Evolutionary conservation across 352 stramenopile species (phyloP).

Genomic region (Globisporangium camurandrum): DNA sequence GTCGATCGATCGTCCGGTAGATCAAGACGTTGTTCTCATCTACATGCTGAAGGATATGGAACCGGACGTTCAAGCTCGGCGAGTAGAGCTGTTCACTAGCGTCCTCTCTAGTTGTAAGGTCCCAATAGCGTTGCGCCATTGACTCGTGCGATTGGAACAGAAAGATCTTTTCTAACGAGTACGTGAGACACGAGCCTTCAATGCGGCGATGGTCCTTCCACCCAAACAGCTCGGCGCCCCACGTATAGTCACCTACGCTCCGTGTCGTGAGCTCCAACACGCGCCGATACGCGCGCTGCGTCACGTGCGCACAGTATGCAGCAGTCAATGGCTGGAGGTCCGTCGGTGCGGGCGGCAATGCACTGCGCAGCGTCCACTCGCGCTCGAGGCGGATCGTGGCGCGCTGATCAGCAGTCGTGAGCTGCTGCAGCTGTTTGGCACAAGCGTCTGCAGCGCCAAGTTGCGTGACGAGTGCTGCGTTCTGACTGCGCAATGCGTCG

Average conservation of each 20-base stretch:
- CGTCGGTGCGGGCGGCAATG: background rate
- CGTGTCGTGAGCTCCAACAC: background rate
- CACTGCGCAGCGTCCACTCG: constrained; percentile 6
- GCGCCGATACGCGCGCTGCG: background rate
- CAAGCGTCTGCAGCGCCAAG: background rate
- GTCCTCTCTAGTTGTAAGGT: background rate
- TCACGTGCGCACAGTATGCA: constrained; percentile 11
- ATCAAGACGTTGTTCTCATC: constrained; percentile 11
- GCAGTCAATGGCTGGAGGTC: constrained; percentile 1
- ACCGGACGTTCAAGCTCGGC: constrained; percentile 10
- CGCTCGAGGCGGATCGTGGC: background rate
- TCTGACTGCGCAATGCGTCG: background rate
- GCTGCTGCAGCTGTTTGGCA: background rate
- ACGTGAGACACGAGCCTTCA: constrained; percentile 6
- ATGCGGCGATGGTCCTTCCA: constrained; percentile 9
- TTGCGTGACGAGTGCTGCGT: background rate
- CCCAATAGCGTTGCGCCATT: constrained; percentile 8
- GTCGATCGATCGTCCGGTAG: constrained; percentile 14
- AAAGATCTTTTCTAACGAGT: constrained; percentile 14
- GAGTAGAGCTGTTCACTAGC: constrained; percentile 4
- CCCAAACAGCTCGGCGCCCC: constrained; percentile 11
- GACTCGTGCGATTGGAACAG: background rate
- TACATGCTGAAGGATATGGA: constrained; percentile 11
- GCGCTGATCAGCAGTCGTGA: constrained; percentile 2
- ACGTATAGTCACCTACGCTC: constrained; percentile 4